Percentiles rank a stretch among this genome's conserved stretches.
phyloP scores from a whole-genome alignment of 371 early-diverging fungal species.

The Edhazardia aedis region DNA sequence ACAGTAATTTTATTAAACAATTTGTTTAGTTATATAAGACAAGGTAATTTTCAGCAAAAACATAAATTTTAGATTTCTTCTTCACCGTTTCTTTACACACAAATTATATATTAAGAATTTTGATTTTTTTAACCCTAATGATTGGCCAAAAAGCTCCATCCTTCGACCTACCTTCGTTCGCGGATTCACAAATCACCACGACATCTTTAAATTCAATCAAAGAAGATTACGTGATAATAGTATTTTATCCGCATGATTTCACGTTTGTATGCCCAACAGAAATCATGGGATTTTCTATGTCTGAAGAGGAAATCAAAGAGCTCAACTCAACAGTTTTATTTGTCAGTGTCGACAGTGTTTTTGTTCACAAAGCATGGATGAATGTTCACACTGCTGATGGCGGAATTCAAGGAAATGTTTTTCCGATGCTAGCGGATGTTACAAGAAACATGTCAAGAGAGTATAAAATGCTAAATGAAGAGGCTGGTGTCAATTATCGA shows the following conservation, averaged over 20 bases:
- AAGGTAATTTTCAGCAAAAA: no score
- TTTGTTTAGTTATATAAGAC: no score
- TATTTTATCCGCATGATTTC: constrained; percentile 48
- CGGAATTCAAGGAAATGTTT: constrained; percentile 31
- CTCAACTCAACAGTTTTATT: constrained; percentile 25
- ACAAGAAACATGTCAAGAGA: constrained; percentile 11
- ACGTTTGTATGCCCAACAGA: constrained; percentile 49
- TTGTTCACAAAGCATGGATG: constrained; percentile 43
- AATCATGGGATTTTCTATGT: constrained; percentile 28
- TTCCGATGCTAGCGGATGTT: constrained; percentile 41
- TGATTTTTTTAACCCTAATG: no score
- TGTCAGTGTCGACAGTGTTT: constrained; percentile 43
- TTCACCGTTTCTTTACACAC: no score
- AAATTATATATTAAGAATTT: no score
- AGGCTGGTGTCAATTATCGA: constrained; percentile 19
- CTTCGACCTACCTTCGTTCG: no score
- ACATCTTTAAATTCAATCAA: no score
- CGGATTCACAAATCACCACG: no score
- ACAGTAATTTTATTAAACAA: no score
- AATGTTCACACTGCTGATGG: constrained; percentile 11
- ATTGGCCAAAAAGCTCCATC: no score
- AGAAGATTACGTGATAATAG: no score
- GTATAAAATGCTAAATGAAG: constrained; percentile 25
- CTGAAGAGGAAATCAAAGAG: constrained; percentile 27
- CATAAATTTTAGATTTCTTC: no score